Evolutionary conservation across 306 rosid genomes (phyloP).

Genomic region (Pterocarpus macrocarpus): DNA sequence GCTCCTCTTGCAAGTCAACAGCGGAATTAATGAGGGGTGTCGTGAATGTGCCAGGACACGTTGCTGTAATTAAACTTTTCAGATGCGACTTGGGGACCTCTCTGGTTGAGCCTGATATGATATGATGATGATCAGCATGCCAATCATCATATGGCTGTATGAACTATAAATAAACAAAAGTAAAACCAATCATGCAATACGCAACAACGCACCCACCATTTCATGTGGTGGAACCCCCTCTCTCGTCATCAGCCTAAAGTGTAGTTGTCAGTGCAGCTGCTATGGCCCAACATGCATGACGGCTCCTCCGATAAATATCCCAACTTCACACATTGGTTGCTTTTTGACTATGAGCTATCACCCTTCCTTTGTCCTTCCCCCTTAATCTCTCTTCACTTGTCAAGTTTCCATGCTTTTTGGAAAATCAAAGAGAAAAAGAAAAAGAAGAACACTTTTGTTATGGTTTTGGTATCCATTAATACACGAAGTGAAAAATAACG

Average conservation of each 20-base stretch:
- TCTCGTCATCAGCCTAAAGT: constrained; percentile 1
- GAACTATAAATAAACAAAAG: constrained; percentile 12
- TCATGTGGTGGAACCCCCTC: constrained; percentile 47
- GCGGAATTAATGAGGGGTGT: constrained; percentile 6
- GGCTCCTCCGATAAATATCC: constrained; percentile 34
- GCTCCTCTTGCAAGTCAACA: constrained; percentile 3
- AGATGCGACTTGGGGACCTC: constrained; percentile 37
- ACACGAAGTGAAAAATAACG: too few species aligned
- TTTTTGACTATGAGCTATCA: background rate
- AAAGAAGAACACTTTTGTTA: background rate
- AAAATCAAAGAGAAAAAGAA: background rate
- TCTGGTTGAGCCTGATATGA: constrained; percentile 9
- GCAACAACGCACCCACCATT: constrained; percentile 28
- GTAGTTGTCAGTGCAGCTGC: constrained; percentile 45
- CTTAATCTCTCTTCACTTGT: background rate
- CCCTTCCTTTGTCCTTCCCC: background rate
- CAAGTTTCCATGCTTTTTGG: background rate
- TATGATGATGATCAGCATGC: constrained; percentile 24
- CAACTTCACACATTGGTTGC: constrained; percentile 25
- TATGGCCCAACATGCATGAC: constrained; percentile 13
- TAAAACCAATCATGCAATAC: constrained; percentile 40
- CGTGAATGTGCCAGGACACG: constrained; percentile 40
- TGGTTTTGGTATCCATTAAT: background rate
- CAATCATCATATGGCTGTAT: constrained; percentile 46
- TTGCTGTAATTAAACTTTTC: constrained; percentile 44